Evolutionary conservation across 1,284 basidiomycete genomes (phyloP), one percentile per base, ranked within the genome.

Genomic region (Cystobasidium slooffiae): DNA sequence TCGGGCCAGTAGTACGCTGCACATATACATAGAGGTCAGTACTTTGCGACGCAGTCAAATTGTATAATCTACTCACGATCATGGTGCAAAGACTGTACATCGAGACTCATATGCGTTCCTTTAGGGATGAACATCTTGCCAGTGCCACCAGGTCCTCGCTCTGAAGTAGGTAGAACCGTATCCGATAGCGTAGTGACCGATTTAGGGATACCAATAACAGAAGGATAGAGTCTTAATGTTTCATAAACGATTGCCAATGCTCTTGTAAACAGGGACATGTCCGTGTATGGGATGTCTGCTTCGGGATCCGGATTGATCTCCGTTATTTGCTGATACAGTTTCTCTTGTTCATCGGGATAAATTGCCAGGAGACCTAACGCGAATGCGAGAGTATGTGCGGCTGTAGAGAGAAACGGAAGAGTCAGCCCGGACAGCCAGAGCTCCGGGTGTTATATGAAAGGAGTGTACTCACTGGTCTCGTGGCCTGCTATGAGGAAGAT

Each of bases 301-400:
- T 55, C 63, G 31, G 52, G 31, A 41, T n/a, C 53, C 51, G 44
- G 49, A 55, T 59, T 39, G 46, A 76, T 58, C 86, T 84, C 77
- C 49, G 82, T 83, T 76, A 89, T 85, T 62, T 88, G 85, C 51
- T 87, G 78, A 76, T 85, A 86, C 9, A 90, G 80, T 73, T 83
- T 86, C 70, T 89, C 87, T 80, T 91, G 89, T 77, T 87, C 85
- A 0, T 88, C 86, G 2, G 85, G 88, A 78, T 90, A 84, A 20
- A 87, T 77, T 0, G 86, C 85, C 2, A 87, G 81, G 46, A 85
- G 80, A 10, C 85, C 88, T 68, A 90, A 84, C 1, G 86, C 81
- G 75, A 87, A 89, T 61, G 85, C 86, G 1, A 90, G 80, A 0
- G 88, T 87, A 78, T 88, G 85, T 0, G 86, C 86, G 3, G 85